A percentile compares a stretch with the other conserved stretches of the same genome.
phyloP scores from a whole-genome alignment of 73 alveolate genomes.

The Paraurostyla sp. region DNA sequence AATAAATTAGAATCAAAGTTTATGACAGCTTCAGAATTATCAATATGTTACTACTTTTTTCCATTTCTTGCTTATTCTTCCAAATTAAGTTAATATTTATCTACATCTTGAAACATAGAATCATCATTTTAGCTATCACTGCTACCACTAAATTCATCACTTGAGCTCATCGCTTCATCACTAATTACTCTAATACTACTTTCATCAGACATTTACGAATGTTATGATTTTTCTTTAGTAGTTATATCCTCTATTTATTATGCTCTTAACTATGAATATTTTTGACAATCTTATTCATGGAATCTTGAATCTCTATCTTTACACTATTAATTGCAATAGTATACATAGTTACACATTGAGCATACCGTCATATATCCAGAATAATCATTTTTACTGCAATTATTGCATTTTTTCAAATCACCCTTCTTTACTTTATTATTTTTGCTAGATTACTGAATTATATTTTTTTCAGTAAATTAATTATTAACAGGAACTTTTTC shows the following conservation, averaged over 20 bases:
- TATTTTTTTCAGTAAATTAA: background rate
- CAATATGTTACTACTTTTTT: background rate
- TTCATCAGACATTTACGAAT: background rate
- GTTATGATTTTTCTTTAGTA: background rate
- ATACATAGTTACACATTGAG: background rate
- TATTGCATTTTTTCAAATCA: background rate
- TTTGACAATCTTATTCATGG: no score
- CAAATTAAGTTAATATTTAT: background rate
- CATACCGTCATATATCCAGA: background rate
- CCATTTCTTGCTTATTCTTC: background rate
- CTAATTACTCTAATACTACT: background rate
- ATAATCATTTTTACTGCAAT: background rate
- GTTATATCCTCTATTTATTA: background rate
- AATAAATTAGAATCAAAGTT: background rate
- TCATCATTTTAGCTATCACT: no score
- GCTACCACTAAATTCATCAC: constrained; percentile 12
- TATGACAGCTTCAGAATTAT: background rate
- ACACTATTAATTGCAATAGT: constrained; percentile 1
- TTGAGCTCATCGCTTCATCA: background rate
- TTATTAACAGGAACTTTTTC: background rate
- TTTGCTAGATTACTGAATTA: background rate
- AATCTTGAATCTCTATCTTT: background rate
- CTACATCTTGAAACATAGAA: constrained; percentile 19
- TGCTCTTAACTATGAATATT: background rate
- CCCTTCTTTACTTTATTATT: background rate